Base-by-base conservation (phyloP, 352 stramenopile genomes). In the Phytophthora pinifolia region DNA sequence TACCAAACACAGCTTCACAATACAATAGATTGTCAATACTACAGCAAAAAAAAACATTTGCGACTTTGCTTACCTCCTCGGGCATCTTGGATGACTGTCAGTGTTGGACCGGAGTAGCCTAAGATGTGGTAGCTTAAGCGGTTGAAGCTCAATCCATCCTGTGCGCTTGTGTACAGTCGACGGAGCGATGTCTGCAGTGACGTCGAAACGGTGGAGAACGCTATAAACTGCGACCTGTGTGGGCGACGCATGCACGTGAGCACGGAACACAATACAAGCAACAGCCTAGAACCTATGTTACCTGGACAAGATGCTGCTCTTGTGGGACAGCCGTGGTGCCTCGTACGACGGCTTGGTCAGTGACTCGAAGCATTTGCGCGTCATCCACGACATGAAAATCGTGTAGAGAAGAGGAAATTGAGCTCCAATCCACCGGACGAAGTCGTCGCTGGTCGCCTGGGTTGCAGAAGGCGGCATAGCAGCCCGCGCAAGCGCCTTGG, bases 141-240 rank as follows among this genome's bases (percentile, higher is more conserved):
- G 46, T 94, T 94, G 49, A 90, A 94, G 39, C 83, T 93, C 37
- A 94, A 42, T 12, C 85, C 85, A 49, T 94, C 79, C 45, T 93
- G 70, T 2, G 77, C 51, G 46, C 79, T 94, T 4, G 85, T 94
- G 60, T 94, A 94, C 18, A 94, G 45, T 7, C 85, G 81, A 51
- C 72, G 70, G 0, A 92, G 66, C 2, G 60, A 22, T 9, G 67
- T 71, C 65, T 94, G 85, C 9, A 92, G 51, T 33, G 74, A 70
- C 7, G 67, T 83, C 9, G 76, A 71, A 10, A 86, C 72, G 0
- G 67, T 66, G 17, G 83, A 89, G 18, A 94, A 63, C 1, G 54
- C 66, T 32, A 87, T 62, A 37, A 85, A 88, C 46, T 94, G 73
- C 4, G 81, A 77, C 38, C 84, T 94, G 48, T 15, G 15, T 22